Evolutionary conservation across 2,329 filamentous ascomycete genomes (phyloP).

Genomic region (Aspergillus amoenus): DNA sequence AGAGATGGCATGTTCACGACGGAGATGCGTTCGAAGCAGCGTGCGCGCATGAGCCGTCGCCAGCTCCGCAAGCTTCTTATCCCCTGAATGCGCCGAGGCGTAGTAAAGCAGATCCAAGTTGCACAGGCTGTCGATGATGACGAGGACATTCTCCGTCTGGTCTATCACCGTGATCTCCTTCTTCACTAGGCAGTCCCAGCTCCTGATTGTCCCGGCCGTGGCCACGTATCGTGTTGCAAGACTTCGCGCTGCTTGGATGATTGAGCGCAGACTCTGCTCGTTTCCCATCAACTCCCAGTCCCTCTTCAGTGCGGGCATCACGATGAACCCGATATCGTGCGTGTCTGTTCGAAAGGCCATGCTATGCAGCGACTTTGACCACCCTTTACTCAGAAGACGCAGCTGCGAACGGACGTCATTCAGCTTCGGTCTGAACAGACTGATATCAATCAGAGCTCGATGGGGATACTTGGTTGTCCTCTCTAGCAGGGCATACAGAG

Average conservation of each 20-base stretch:
- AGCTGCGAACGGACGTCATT: constrained; percentile 9
- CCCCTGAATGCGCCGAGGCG: constrained; percentile 29
- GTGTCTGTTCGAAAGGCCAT: constrained; percentile 47
- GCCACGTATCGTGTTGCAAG: constrained; percentile 36
- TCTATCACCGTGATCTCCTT: constrained; percentile 26
- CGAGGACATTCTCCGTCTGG: constrained; percentile 37
- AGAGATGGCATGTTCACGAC: neutral
- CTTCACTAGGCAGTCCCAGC: constrained; percentile 23
- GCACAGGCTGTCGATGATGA: constrained; percentile 47
- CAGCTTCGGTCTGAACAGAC: too few relatives aligned
- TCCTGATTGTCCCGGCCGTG: constrained; percentile 42
- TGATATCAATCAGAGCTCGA: neutral
- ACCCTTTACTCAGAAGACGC: constrained; percentile 10
- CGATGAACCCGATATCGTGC: constrained; percentile 56
- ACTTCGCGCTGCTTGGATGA: constrained; percentile 17
- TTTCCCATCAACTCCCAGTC: constrained; percentile 48
- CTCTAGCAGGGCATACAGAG: constrained; percentile 17
- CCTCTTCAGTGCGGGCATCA: constrained; percentile 47
- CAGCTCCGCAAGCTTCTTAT: constrained; percentile 29
- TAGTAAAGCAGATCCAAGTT: constrained; percentile 44
- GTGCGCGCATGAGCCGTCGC: constrained; percentile 41
- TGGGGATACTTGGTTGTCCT: constrained; percentile 12
- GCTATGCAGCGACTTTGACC: constrained; percentile 18
- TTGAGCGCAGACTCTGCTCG: constrained; percentile 11
- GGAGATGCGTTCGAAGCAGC: constrained; percentile 35